Percentiles rank a stretch among this genome's conserved stretches.
These are phyloP conservation scores for Fistulina hepatica DNA, from an alignment of 1,284 basidiomycete genomes.

Conservation along the genomic window DNA sequence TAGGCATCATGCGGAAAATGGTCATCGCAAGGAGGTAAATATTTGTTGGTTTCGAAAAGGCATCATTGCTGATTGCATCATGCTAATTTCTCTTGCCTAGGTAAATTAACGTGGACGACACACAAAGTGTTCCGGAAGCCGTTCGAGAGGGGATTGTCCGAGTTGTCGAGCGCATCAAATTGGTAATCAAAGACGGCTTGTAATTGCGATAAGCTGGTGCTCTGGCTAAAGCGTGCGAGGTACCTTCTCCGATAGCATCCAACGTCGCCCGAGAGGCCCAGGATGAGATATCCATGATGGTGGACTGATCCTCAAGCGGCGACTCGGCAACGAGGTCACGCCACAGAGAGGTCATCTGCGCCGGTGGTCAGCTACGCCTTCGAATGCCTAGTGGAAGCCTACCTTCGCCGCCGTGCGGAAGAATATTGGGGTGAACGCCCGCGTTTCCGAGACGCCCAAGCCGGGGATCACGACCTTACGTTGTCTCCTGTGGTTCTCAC, in stretches of 20 bases:
- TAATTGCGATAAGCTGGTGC: background rate
- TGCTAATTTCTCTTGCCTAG: too few relatives aligned
- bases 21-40: too few relatives aligned
- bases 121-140: constrained; percentile 14
- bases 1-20: constrained; percentile 18
- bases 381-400: too few relatives aligned
- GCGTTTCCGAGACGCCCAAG: constrained; percentile 26
- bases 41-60: too few relatives aligned
- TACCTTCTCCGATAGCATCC: constrained; percentile 18
- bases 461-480: constrained; percentile 28
- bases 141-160: constrained; percentile 12
- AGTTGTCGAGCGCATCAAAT: constrained; percentile 16
- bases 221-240: background rate
- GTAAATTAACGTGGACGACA: too few relatives aligned
- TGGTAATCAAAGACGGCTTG: constrained; percentile 18
- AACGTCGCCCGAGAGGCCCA: too few relatives aligned
- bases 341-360: too few relatives aligned
- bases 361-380: too few relatives aligned
- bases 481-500: constrained; percentile 26
- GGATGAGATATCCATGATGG: too few relatives aligned
- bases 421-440: constrained; percentile 25
- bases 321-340: too few relatives aligned
- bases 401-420: constrained; percentile 25
- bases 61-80: too few relatives aligned
- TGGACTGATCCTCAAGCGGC: too few relatives aligned